Percentiles rank a stretch among this genome's conserved stretches.
Evolutionary conservation across 2,329 filamentous ascomycete genomes (phyloP).

Genomic region (Pyricularia pennisetigena): DNA sequence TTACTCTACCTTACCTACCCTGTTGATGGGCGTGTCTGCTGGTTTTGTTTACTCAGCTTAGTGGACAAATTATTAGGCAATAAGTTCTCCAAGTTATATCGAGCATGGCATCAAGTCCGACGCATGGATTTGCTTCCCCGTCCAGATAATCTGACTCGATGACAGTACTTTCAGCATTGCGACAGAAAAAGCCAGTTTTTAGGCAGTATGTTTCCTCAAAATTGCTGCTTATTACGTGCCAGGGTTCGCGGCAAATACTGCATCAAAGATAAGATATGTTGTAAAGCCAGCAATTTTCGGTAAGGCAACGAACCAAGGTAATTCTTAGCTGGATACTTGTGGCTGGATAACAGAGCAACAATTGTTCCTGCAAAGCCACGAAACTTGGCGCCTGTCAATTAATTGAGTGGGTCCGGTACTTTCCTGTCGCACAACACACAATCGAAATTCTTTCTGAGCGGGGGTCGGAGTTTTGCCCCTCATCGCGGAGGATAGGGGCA

Average conservation of each 20-base stretch:
- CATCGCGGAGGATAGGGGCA: conserved; percentile 2
- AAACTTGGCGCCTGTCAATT: neutral
- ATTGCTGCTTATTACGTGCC: neutral
- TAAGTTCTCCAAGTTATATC: neutral
- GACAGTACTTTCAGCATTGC: neutral
- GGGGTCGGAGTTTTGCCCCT: neutral
- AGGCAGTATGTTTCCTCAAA: neutral
- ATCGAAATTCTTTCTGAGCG: neutral
- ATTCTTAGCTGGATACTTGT: neutral
- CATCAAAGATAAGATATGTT: neutral
- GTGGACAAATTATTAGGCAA: too few relatives aligned
- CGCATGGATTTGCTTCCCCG: too few relatives aligned
- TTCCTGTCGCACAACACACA: neutral
- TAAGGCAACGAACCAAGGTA: neutral
- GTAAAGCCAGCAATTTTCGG: neutral
- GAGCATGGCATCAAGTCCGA: too few relatives aligned
- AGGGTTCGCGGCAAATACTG: neutral
- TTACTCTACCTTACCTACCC: neutral
- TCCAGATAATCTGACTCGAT: too few relatives aligned
- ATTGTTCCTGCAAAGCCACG: neutral
- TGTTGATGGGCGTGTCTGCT: neutral
- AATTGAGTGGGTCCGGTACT: neutral
- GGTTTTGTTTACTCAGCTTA: too few relatives aligned
- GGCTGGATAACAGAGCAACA: neutral
- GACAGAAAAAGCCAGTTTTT: neutral